Conservation (phyloP, 140 eudicot species). For the Senecio squalidus region DNA sequence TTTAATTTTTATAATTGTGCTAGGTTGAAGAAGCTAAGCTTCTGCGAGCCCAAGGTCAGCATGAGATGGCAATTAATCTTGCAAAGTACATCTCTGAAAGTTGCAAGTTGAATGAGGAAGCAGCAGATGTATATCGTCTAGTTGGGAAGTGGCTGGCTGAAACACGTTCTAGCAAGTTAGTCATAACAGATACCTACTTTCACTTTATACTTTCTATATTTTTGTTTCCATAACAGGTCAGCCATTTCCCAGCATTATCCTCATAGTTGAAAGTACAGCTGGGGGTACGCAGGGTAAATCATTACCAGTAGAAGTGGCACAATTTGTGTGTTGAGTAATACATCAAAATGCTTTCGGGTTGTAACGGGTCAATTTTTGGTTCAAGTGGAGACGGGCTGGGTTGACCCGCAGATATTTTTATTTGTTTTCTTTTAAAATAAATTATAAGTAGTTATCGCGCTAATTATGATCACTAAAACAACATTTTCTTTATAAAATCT, state of each 20-base stretch:
- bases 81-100: slow-evolving; percentile 72
- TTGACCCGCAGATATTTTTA: too few relatives aligned
- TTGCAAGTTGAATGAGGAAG: slow-evolving; percentile 40
- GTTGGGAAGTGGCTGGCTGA: slow-evolving; percentile 99
- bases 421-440: too few relatives aligned
- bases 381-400: too few relatives aligned
- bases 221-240: background rate
- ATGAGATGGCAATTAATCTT: slow-evolving; percentile 93
- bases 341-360: too few relatives aligned
- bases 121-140: slow-evolving; percentile 86
- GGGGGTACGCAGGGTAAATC: too few relatives aligned
- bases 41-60: slow-evolving; percentile 94
- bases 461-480: too few relatives aligned
- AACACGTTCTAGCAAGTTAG: slow-evolving; percentile 98
- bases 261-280: background rate
- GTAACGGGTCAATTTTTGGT: too few relatives aligned
- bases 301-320: too few relatives aligned
- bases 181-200: slow-evolving; percentile 11
- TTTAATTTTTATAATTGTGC: slow-evolving; percentile 1
- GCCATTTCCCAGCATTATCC: background rate
- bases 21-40: slow-evolving; percentile 98
- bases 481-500: too few relatives aligned
- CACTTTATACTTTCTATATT: background rate
- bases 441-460: too few relatives aligned
- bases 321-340: too few relatives aligned